phyloP scores from a whole-genome alignment of 2,329 filamentous ascomycete species.

The Botryotinia convoluta region DNA sequence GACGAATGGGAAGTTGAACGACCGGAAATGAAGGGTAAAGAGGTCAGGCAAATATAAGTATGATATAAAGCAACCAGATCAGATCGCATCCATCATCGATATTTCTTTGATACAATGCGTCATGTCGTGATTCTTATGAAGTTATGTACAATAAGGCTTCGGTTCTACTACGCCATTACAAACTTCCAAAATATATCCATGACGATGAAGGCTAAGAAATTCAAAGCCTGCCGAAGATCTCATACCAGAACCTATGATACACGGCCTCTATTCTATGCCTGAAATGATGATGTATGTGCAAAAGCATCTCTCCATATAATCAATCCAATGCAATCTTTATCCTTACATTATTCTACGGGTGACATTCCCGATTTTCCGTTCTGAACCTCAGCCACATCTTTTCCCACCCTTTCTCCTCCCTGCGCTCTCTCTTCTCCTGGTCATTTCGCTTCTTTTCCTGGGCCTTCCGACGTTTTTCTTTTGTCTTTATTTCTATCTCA shows the following conservation, averaged over 20 bases:
- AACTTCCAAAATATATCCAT: not conserved
- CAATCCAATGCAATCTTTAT: not conserved
- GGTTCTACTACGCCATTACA: not conserved
- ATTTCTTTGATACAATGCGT: not conserved
- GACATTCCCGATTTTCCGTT: not conserved
- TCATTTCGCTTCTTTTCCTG: not conserved
- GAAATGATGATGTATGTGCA: not conserved
- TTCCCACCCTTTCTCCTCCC: not conserved
- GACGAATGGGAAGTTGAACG: slow-evolving; percentile 94
- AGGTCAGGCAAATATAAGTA: slow-evolving; percentile 50
- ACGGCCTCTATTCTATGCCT: not conserved
- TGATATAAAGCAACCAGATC: slow-evolving; percentile 14
- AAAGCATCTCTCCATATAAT: not conserved
- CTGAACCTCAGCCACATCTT: too few species aligned
- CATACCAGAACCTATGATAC: too few species aligned
- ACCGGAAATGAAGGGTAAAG: slow-evolving; percentile 85
- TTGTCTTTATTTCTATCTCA: not conserved
- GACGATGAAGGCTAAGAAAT: not conserved
- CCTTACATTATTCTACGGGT: not conserved
- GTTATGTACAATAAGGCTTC: not conserved
- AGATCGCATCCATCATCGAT: not conserved
- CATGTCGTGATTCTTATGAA: not conserved
- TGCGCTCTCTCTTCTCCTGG: not conserved
- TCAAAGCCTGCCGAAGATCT: not conserved
- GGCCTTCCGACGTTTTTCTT: not conserved